phyloP scores from a whole-genome alignment of 352 stramenopile genomes.

The Pythium insidiosum region DNA sequence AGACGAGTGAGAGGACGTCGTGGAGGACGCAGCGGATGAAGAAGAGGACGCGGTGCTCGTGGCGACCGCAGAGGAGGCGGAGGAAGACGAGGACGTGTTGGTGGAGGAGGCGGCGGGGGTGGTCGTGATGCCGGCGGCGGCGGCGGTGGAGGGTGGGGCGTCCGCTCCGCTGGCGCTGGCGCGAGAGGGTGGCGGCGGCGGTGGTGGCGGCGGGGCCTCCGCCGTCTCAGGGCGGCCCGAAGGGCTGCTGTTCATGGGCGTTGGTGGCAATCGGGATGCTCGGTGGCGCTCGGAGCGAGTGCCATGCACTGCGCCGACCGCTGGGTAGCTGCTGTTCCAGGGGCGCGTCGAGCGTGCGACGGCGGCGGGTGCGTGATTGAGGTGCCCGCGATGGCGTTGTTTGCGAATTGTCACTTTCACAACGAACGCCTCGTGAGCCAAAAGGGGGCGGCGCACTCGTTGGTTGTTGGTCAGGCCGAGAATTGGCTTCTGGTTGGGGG shows the following conservation, averaged over 20 bases:
- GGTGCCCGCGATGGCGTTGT: background rate
- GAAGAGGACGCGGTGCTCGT: too few relatives aligned
- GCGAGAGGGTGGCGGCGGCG: too few relatives aligned
- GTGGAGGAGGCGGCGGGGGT: background rate
- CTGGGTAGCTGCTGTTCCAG: too few relatives aligned
- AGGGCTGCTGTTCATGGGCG: too few relatives aligned
- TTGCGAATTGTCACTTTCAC: conserved; percentile 14
- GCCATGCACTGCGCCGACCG: too few relatives aligned
- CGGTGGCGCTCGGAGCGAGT: too few relatives aligned
- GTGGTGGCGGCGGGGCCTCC: conserved; percentile 1
- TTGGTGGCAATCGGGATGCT: too few relatives aligned
- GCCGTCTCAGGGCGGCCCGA: too few relatives aligned
- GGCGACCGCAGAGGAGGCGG: background rate
- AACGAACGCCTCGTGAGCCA: conserved; percentile 11
- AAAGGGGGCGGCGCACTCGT: conserved; percentile 1
- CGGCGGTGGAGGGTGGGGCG: background rate
- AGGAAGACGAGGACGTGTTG: background rate
- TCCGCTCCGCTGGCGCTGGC: background rate
- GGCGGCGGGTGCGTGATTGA: background rate
- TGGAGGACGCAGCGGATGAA: too few relatives aligned
- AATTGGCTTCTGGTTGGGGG: conserved; percentile 15
- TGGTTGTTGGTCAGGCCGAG: conserved; percentile 20
- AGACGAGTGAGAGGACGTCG: too few relatives aligned
- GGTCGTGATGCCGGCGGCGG: background rate
- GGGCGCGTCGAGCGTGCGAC: background rate